These are phyloP conservation scores for Wickerhamiella alocasiicola DNA, from an alignment of 805 yeast species.

Conservation along the genomic window DNA sequence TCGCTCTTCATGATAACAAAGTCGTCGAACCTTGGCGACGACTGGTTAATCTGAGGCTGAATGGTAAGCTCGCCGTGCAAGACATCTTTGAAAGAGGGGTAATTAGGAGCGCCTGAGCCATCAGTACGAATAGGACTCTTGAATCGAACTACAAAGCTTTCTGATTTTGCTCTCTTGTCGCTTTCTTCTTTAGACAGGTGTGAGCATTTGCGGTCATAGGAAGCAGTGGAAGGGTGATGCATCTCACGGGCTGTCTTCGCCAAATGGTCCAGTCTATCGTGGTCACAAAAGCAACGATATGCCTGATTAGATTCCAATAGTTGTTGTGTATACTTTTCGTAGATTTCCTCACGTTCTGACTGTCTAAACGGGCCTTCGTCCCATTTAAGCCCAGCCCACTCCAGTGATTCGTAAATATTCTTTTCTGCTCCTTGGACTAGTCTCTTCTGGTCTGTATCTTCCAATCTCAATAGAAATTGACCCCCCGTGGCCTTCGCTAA, in stretches of 20 bases:
- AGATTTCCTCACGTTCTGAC: conserved; percentile 61
- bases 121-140: conserved; percentile 45
- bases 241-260: conserved; percentile 61
- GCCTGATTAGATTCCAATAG: conserved; percentile 59
- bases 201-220: conserved; percentile 77
- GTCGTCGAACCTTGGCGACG: conserved; percentile 75
- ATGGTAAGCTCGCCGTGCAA: conserved; percentile 65
- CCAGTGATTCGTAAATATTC: conserved; percentile 58
- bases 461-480: conserved; percentile 66
- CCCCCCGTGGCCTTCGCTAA: conserved; percentile 74
- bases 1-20: conserved; percentile 86
- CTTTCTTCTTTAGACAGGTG: conserved; percentile 35
- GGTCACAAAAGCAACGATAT: conserved; percentile 76
- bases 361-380: conserved; percentile 92
- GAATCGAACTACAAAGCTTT: conserved; percentile 51
- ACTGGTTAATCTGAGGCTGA: conserved; percentile 64
- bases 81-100: conserved; percentile 57
- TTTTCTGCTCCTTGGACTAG: conserved; percentile 72
- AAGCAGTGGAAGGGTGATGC: conserved; percentile 80
- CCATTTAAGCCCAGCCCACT: conserved; percentile 61
- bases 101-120: conserved; percentile 23
- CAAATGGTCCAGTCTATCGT: conserved; percentile 56
- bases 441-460: conserved; percentile 84
- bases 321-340: conserved; percentile 43
- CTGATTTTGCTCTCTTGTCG: conserved; percentile 25